Percentiles rank a stretch among this genome's conserved stretches.
Conservation (phyloP, 768 basidiomycete species). For the Pulveroboletus sp. region DNA sequence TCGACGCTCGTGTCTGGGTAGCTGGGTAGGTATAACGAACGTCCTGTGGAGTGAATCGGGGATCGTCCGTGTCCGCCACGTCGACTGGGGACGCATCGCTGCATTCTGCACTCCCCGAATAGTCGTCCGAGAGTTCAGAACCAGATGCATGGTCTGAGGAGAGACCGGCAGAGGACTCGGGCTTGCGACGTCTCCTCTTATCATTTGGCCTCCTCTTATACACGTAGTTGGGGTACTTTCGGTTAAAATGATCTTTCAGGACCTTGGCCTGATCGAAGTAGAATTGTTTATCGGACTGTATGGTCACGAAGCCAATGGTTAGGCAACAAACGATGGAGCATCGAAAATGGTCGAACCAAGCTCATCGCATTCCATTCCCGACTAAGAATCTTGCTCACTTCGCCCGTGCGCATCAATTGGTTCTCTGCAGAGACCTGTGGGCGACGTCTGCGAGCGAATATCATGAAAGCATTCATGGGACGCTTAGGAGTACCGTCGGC, state of each 20-base stretch:
- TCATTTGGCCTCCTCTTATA: conserved; percentile 88
- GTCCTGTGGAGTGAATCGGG: conserved; percentile 17
- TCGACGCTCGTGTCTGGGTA: conserved; percentile 17
- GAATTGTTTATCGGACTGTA: conserved; percentile 77
- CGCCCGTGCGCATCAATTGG: conserved; percentile 86
- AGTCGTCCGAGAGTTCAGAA: conserved; percentile 35
- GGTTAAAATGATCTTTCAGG: conserved; percentile 82
- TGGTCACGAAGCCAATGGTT: conserved; percentile 6
- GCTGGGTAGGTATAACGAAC: conserved; percentile 16
- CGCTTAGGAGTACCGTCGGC: conserved; percentile 86
- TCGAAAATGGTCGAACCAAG: conserved; percentile 45
- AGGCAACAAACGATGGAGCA: conserved; percentile 10
- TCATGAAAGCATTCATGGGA: conserved; percentile 95
- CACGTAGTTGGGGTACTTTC: conserved; percentile 86
- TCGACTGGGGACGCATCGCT: conserved; percentile 43
- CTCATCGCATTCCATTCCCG: conserved; percentile 85
- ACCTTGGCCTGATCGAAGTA: conserved; percentile 85
- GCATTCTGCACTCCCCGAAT: conserved; percentile 23
- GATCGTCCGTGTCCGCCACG: conserved; percentile 21
- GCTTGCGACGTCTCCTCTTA: conserved; percentile 61
- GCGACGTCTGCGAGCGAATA: conserved; percentile 77
- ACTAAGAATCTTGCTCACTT: conserved; percentile 84
- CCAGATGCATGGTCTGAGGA: conserved; percentile 30
- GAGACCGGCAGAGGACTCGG: conserved; percentile 31
- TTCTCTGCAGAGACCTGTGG: conserved; percentile 87